Base-by-base conservation (phyloP, 805 yeast species). In the Isabelozyma heimii region DNA sequence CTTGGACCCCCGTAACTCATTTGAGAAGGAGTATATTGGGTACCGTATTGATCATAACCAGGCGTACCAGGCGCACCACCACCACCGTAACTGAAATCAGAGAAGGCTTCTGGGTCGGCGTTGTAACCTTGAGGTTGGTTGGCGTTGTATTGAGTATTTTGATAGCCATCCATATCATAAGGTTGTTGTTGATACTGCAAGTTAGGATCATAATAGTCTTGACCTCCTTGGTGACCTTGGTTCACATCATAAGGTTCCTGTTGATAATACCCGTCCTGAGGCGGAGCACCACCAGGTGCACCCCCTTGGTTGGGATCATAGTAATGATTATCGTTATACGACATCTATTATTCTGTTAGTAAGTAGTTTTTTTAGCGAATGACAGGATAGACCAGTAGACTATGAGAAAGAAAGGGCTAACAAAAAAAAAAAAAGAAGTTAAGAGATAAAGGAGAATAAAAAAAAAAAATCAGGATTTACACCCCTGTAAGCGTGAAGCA, bases 1-100 rank as follows among this genome's bases (percentile, higher is more conserved):
- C 94, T 82, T 63, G 87, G 87, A 40, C 85, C 91, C 55, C 88
- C 94, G 62, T 86, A 91, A 62, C 89, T 83, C 85, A 87, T 83
- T 67, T 88, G 94, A 5, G 96, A 89, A 24, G 95, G 91, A 42
- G 94, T 85, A 65, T 85, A 84, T 58, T 84, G 89, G 37, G 87
- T 81, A 38, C 84, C 84, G 55, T 82, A 81, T 58, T 80, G 82
- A 63, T 83, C 88, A 61, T 83, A 84, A 38, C 84, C 83, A 8
- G 88, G 84, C 48, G 86, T 81, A 45, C 89, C 90, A 20, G 69
- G 66, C 38, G 62, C 57, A 51, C 61, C 67, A 38, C 70, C 70
- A 39, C 65, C 67, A 51, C 89, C 89, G 57, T 82, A 81, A 50
- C 83, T 75, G 59, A 84, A 84, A 62, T 84, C 89, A 20, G 86